Conservation (phyloP, 768 basidiomycete species). For the Candolleomyces aberdarensis region DNA sequence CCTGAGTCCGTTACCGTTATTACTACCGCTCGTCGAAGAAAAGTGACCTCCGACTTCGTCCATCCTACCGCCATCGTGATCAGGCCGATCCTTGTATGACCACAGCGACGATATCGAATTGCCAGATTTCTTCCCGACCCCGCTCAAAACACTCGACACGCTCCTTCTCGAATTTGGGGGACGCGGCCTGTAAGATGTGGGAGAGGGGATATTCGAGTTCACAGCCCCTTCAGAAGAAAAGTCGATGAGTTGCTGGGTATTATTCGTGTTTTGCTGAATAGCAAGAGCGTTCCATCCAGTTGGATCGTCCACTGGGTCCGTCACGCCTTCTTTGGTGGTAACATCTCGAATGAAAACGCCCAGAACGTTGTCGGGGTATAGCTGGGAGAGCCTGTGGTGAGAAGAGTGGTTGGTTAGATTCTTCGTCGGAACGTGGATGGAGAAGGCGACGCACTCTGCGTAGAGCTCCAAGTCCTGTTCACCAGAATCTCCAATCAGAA, state of each 20-base stretch:
- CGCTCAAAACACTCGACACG: background rate
- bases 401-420: background rate
- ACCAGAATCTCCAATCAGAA: constrained; percentile 89
- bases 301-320: constrained; percentile 55
- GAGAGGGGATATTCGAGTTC: no score
- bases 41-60: background rate
- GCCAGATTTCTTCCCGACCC: background rate
- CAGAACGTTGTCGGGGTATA: constrained; percentile 65
- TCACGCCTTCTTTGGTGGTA: constrained; percentile 25
- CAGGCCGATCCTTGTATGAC: background rate
- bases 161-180: background rate
- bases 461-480: constrained; percentile 97
- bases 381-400: constrained; percentile 51
- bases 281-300: constrained; percentile 47
- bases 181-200: no score
- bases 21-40: background rate
- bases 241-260: no score
- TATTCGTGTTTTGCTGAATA: constrained; percentile 13
- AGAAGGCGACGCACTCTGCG: constrained; percentile 42
- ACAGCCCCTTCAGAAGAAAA: no score
- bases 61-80: background rate
- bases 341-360: constrained; percentile 86
- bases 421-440: background rate
- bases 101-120: background rate
- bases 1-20: no score